A percentile compares a stretch with the other conserved stretches of the same genome.
These are phyloP conservation scores for Chaetomiaceae sp. DNA, from an alignment of 2,329 filamentous ascomycete species.

Conservation along the genomic window DNA sequence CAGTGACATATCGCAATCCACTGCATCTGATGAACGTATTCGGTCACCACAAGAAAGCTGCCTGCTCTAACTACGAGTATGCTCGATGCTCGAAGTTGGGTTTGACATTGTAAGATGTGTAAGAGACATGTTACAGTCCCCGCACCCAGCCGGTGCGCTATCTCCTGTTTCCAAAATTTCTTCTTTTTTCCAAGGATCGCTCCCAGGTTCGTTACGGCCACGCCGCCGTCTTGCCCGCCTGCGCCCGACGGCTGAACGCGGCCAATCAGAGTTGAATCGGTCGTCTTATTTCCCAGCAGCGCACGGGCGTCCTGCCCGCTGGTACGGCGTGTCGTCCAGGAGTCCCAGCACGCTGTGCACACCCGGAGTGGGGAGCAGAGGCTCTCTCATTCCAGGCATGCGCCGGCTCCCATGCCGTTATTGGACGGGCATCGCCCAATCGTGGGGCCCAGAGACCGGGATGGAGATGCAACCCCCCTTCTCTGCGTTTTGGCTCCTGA, in stretches of 20 bases:
- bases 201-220: conserved; percentile 7
- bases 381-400: conserved; percentile 1
- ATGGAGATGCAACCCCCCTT: conserved; percentile 14
- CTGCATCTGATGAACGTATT: no score
- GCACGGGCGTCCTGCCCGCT: no score
- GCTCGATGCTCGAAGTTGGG: no score
- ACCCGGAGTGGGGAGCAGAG: conserved; percentile 10
- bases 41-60: no score
- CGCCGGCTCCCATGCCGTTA: conserved; percentile 10
- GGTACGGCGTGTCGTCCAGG: no score
- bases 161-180: conserved; percentile 20
- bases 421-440: conserved; percentile 16
- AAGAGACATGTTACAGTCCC: no score
- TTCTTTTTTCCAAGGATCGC: conserved; percentile 16
- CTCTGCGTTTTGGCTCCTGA: conserved; percentile 13
- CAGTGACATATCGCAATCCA: no score
- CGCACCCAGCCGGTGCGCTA: no score
- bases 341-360: no score
- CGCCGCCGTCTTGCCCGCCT: conserved; percentile 11
- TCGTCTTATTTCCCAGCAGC: conserved; percentile 14
- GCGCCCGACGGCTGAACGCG: neutral
- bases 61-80: no score
- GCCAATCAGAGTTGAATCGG: conserved; percentile 14
- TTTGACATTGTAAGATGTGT: no score
- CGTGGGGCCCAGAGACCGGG: conserved; percentile 15